phyloP scores from a whole-genome alignment of 768 basidiomycete species.

The Termitomyces titanicus region DNA sequence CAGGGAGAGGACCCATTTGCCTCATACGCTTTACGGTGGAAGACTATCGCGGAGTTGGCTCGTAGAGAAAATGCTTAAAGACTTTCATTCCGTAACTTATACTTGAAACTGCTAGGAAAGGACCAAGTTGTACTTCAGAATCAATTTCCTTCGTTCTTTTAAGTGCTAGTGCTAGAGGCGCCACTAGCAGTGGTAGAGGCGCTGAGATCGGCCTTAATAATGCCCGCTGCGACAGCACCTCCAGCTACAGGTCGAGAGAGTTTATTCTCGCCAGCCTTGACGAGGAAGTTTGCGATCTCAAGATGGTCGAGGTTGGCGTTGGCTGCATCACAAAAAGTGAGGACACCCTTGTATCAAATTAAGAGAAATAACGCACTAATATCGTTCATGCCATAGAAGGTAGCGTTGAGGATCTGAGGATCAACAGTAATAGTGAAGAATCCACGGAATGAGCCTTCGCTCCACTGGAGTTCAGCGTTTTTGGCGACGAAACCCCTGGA shows the following conservation, averaged over 20 bases:
- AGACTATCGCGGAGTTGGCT: neutral
- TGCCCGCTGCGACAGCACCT: conserved; percentile 7
- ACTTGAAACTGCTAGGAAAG: neutral
- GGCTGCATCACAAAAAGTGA: neutral
- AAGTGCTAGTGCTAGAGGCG: neutral
- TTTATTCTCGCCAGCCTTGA: conserved; percentile 10
- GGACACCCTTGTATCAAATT: neutral
- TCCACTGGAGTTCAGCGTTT: neutral
- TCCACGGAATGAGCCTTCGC: neutral
- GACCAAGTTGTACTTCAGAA: too few species aligned
- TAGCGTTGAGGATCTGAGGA: neutral
- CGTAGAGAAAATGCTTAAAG: too few species aligned
- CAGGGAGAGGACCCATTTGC: neutral
- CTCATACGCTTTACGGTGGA: neutral
- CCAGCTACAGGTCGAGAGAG: conserved; percentile 12
- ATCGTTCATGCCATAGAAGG: neutral
- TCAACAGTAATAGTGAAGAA: neutral
- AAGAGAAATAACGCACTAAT: neutral
- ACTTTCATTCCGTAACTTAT: neutral
- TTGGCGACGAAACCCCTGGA: neutral
- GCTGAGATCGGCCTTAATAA: conserved; percentile 4
- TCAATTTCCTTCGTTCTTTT: neutral
- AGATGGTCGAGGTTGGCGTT: conserved; percentile 1
- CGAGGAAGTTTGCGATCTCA: conserved; percentile 4
- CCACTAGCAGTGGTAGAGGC: neutral